Evolutionary conservation across 495 filamentous ascomycete genomes (phyloP).

Genomic region (Podospora fimiseda): DNA sequence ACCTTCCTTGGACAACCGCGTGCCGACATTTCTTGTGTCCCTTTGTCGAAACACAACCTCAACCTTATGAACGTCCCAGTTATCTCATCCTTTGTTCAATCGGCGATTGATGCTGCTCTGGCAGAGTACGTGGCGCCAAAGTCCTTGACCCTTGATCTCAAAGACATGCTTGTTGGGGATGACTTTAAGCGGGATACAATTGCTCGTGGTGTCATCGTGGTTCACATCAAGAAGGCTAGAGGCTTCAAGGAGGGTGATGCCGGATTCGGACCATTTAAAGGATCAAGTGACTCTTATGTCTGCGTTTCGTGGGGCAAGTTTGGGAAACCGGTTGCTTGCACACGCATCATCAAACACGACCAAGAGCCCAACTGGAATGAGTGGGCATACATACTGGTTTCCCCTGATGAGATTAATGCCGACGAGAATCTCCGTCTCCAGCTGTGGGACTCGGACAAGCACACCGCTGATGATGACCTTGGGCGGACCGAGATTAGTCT

Average conservation of each 20-base stretch:
- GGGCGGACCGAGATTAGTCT: conserved; percentile 61
- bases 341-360: conserved; percentile 55
- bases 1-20: conserved; percentile 72
- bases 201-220: conserved; percentile 56
- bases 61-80: conserved; percentile 68
- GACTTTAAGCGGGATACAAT: conserved; percentile 69
- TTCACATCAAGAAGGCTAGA: conserved; percentile 55
- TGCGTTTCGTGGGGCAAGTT: conserved; percentile 70
- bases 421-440: conserved; percentile 61
- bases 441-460: conserved; percentile 65
- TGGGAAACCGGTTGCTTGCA: conserved; percentile 59
- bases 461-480: conserved; percentile 65
- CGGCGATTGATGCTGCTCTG: conserved; percentile 62
- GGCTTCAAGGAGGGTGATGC: conserved; percentile 64
- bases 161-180: conserved; percentile 67
- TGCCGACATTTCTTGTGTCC: conserved; percentile 61
- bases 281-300: conserved; percentile 63
- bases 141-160: conserved; percentile 62
- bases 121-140: conserved; percentile 69
- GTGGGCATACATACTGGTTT: conserved; percentile 57
- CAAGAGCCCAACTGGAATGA: conserved; percentile 65
- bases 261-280: conserved; percentile 47
- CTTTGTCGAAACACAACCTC: conserved; percentile 56
- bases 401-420: conserved; percentile 63
- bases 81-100: conserved; percentile 67